Evolutionary conservation across 2,329 filamentous ascomycete genomes (phyloP).

Genomic region (Colletotrichum shisoi): DNA sequence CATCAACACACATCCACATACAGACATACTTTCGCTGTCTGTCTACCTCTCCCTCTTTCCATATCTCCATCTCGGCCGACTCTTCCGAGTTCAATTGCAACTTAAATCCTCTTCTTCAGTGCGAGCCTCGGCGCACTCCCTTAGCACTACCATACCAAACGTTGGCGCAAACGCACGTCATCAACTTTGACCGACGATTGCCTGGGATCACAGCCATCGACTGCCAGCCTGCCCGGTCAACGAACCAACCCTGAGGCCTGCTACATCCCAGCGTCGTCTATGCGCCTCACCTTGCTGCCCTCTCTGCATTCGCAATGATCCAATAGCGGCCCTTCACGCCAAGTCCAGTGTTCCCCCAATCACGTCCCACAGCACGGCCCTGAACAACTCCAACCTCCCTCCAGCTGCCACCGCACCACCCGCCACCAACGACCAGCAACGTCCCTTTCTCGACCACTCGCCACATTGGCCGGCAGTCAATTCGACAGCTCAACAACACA

Average conservation of each 20-base stretch:
- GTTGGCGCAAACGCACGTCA: not conserved
- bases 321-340: constrained; percentile 49
- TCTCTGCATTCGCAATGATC: constrained; percentile 39
- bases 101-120: not conserved
- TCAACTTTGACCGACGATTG: constrained; percentile 6
- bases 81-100: not conserved
- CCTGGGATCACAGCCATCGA: not conserved
- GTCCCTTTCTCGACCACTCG: constrained; percentile 16
- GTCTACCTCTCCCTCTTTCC: not conserved
- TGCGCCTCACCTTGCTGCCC: constrained; percentile 26
- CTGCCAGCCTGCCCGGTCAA: no score
- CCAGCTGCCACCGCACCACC: constrained; percentile 17
- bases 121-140: not conserved
- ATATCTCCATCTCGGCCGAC: not conserved
- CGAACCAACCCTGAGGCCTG: constrained; percentile 1
- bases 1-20: no score
- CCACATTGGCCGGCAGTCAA: constrained; percentile 18
- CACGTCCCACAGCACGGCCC: constrained; percentile 29
- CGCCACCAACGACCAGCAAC: not conserved
- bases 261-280: constrained; percentile 29
- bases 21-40: no score
- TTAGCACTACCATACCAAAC: constrained; percentile 6
- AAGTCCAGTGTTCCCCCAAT: constrained; percentile 40
- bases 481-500: constrained; percentile 5
- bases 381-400: constrained; percentile 39